Evolutionary conservation across 768 basidiomycete species (phyloP).

Genomic region (Phlebiopsis flavidoalba): DNA sequence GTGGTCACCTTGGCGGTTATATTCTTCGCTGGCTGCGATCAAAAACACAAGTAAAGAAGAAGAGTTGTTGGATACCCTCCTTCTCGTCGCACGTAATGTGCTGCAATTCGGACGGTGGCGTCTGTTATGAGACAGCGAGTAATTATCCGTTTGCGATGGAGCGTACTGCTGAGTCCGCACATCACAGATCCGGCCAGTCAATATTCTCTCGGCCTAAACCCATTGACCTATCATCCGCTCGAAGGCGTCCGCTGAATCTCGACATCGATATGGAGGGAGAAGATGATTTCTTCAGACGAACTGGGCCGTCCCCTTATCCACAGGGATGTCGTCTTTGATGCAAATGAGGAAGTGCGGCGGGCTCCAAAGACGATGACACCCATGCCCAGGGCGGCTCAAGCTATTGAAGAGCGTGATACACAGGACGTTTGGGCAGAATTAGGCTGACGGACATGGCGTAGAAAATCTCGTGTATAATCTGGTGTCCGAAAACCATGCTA

Average conservation of each 20-base stretch:
- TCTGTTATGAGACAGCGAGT: constrained; percentile 91
- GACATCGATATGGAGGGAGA: constrained; percentile 74
- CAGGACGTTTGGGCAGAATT: constrained; percentile 70
- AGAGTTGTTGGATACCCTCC: constrained; percentile 87
- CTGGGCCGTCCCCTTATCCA: constrained; percentile 53
- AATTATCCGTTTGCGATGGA: background rate
- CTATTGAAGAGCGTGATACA: constrained; percentile 49
- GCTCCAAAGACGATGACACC: constrained; percentile 36
- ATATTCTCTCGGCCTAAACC: constrained; percentile 85
- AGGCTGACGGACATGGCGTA: constrained; percentile 17
- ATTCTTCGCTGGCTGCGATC: constrained; percentile 81
- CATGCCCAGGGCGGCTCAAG: constrained; percentile 59
- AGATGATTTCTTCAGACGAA: constrained; percentile 44
- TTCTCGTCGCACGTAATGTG: constrained; percentile 89
- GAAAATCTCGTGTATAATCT: background rate
- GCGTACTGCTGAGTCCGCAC: background rate
- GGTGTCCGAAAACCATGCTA: background rate
- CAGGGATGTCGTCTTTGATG: constrained; percentile 63
- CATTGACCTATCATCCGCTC: constrained; percentile 72
- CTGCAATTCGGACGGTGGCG: constrained; percentile 90
- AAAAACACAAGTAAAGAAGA: constrained; percentile 85
- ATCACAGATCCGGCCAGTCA: constrained; percentile 73
- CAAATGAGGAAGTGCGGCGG: constrained; percentile 32
- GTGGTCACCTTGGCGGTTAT: constrained; percentile 85
- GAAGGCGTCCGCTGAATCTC: constrained; percentile 59